Evolutionary conservation across 1,284 basidiomycete species (phyloP).

Genomic region (Ceratorhiza oryzae-sativae): DNA sequence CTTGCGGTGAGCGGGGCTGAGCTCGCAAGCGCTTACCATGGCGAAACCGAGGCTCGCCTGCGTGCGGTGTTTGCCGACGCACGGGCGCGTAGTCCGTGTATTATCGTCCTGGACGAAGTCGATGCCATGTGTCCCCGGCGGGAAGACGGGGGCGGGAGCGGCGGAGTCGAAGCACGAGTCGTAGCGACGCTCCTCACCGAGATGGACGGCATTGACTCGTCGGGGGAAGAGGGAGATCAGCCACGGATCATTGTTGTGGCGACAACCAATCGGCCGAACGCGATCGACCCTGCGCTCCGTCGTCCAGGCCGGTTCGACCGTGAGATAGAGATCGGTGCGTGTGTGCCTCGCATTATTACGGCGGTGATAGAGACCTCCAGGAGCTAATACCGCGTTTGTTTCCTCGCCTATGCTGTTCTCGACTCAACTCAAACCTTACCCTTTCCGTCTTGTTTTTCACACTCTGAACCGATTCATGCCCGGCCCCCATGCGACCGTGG

Average conservation of each 20-base stretch:
- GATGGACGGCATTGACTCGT: constrained; percentile 87
- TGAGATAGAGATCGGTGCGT: constrained; percentile 93
- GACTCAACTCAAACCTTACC: neutral
- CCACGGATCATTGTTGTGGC: constrained; percentile 90
- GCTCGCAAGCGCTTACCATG: constrained; percentile 92
- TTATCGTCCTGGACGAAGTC: constrained; percentile 95
- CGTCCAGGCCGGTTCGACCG: constrained; percentile 95
- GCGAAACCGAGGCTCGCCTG: constrained; percentile 92
- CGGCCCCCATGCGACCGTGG: neutral
- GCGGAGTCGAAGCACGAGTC: constrained; percentile 94
- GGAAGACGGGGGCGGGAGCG: constrained; percentile 81
- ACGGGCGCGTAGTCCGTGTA: constrained; percentile 80
- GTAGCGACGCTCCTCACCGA: constrained; percentile 95
- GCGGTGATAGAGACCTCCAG: neutral
- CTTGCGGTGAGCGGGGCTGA: constrained; percentile 94
- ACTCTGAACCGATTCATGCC: neutral
- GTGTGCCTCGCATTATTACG: neutral
- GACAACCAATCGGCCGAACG: constrained; percentile 96
- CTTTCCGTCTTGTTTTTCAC: neutral
- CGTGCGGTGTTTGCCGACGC: constrained; percentile 91
- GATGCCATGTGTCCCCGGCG: constrained; percentile 92
- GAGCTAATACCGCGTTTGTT: neutral
- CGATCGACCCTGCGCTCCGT: constrained; percentile 94
- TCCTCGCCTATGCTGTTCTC: neutral
- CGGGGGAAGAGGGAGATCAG: constrained; percentile 52